Base-by-base conservation (phyloP, 202 grass and related monocot genomes). In the Sporobolus alterniflorus region DNA sequence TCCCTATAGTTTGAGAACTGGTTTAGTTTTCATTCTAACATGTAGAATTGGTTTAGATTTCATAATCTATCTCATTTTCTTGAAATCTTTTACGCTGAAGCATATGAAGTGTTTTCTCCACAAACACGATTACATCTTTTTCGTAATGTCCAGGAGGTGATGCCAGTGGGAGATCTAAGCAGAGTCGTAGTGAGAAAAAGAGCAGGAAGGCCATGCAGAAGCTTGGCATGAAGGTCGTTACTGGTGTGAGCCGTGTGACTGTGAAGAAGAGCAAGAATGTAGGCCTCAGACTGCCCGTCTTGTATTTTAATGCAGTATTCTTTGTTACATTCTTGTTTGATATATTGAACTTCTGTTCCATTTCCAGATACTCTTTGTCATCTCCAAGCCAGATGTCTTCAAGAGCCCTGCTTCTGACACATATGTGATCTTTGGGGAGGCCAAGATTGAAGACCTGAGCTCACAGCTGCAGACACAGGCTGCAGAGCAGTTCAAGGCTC, bases 191-290 rank as follows among this genome's bases (percentile, higher is more conserved):
- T 51, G 91, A 93, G 86, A 97, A 97, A 73, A 97, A 97, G 81
- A 94, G 94, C 86, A 91, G 94, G 70, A 97, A 97, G 89, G 94
- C 89, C 77, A 97, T 94, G 94, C 85, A 94, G 84, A 97, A 97
- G 86, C 94, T 97, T 42, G 94, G 94, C 32, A 97, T 97, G 94
- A 97, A 97, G 67, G 84, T 89, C 33, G 81, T 94, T 74, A 90
- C 91, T 2, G 94, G 91, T 10, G 94, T 97, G 55, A 97, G 47
- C 74, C 89, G 94, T 64, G 90, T 97, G 67, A 94, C 91, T 52
- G 91, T 97, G 36, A 94, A 91, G n/a, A 79, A 89, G 72, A 84
- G 91, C 62, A 97, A 97, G 86, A 97, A 97, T 73, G 91, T 97
- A 77, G 73, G 88, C 20, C n/a, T 18, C 17, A 32, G 43, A 2